Evolutionary conservation across 768 basidiomycete genomes (phyloP), one percentile per base, ranked within the genome.

Genomic region (Amanita fuliginea): DNA sequence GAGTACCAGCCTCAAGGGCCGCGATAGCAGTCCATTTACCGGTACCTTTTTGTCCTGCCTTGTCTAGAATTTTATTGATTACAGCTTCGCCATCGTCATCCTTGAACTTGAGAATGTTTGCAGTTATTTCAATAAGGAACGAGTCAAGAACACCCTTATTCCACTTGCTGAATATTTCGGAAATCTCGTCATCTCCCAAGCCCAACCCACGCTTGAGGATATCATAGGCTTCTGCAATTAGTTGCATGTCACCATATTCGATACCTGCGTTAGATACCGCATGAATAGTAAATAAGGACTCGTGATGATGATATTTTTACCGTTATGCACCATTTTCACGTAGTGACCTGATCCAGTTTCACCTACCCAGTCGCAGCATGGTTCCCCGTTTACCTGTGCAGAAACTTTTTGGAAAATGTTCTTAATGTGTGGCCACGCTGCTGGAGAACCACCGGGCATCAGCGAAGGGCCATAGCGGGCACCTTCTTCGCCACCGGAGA

Each of bases 321-420:
- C 90, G 52, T 92, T 91, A 74, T 99, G 95, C 54, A 99, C 95
- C 95, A 99, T 98, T 77, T 99, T 99, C 69, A 99, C 95, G 68
- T 98, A 99, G 75, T 98, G 95, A 26, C 92, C 94, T 42, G 89
- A 75, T 52, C 93, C 96, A 54, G 83, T 85, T 69, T 94, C 88
- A 41, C 96, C 96, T 59, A 99, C 95, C 96, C 96, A 99, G 72
- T 99, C 96, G 65, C 95, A 97, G 76, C 96, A 99, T 28, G 96
- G 96, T 58, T 90, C 89, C 54, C 92, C 92, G 48, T 90, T 75
- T 54, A 86, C 89, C 65, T 98, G 92, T 52, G 96, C 96, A 55
- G 96, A 81, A 45, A 95, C 86, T 67, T 89, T 89, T 72, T 99
- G 96, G 85, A 99, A 99, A 62, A 99, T 98, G 54, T 90, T 79